Percentiles rank a stretch among this genome's conserved stretches.
These are phyloP conservation scores for Ceratocystis destructans DNA, from an alignment of 2,329 filamentous ascomycete species.

Conservation along the genomic window DNA sequence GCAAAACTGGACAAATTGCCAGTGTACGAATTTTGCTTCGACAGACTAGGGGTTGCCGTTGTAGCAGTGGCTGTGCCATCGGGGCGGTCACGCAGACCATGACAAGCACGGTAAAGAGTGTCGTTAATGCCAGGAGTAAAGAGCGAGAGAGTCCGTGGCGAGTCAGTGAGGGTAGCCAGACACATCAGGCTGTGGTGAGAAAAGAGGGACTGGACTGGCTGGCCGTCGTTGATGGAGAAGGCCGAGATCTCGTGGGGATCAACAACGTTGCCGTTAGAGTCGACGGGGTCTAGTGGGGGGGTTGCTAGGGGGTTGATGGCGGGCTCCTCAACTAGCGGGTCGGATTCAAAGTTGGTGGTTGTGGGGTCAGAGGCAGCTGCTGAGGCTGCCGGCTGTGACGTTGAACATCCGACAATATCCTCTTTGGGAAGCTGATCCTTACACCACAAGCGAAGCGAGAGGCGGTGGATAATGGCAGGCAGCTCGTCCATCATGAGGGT, in stretches of 20 bases:
- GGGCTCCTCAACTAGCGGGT: constrained; percentile 33
- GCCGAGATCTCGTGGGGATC: constrained; percentile 63
- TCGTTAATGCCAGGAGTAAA: constrained; percentile 86
- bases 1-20: constrained; percentile 3
- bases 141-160: constrained; percentile 76
- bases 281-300: constrained; percentile 68
- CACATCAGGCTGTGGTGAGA: constrained; percentile 87
- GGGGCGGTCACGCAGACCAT: constrained; percentile 57
- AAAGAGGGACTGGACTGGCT: constrained; percentile 78
- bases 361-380: neutral
- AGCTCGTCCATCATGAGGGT: constrained; percentile 96
- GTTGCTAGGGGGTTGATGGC: constrained; percentile 69
- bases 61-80: constrained; percentile 35
- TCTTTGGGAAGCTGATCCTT: constrained; percentile 67
- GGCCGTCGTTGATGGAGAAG: constrained; percentile 61
- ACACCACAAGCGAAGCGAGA: constrained; percentile 80
- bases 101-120: constrained; percentile 86
- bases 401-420: constrained; percentile 25
- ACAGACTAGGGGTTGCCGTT: constrained; percentile 37
- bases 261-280: constrained; percentile 62
- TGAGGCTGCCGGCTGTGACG: neutral
- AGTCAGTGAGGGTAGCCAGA: constrained; percentile 69
- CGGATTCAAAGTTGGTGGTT: constrained; percentile 31
- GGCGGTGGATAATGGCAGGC: constrained; percentile 84
- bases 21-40: constrained; percentile 47